These are phyloP conservation scores for Ascochyta viciae-villosae DNA, from an alignment of 2,329 filamentous ascomycete genomes.

Conservation along the genomic window DNA sequence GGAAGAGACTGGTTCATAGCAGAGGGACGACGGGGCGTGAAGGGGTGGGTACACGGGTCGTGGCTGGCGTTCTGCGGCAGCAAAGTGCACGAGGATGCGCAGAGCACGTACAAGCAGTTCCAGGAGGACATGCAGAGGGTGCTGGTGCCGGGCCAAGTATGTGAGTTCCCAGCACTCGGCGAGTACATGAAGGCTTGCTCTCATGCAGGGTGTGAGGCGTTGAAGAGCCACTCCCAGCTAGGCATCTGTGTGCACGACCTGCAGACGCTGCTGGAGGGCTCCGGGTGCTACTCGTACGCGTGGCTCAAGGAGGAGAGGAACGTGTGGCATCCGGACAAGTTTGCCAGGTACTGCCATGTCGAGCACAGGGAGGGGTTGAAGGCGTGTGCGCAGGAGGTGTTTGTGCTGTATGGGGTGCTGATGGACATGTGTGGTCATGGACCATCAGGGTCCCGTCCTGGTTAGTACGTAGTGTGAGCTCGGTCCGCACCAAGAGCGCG, in stretches of 20 bases:
- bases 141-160: constrained; percentile 24
- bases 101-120: constrained; percentile 28
- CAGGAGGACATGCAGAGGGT: constrained; percentile 23
- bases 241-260: constrained; percentile 43
- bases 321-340: constrained; percentile 45
- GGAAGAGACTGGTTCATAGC: constrained; percentile 36
- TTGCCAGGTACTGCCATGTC: constrained; percentile 34
- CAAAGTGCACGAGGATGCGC: constrained; percentile 18
- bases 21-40: constrained; percentile 12
- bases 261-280: constrained; percentile 33
- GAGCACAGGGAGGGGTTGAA: constrained; percentile 31
- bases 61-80: constrained; percentile 33
- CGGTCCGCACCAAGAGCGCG: constrained; percentile 16
- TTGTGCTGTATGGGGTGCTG: constrained; percentile 38
- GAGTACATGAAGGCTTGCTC: constrained; percentile 32
- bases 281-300: constrained; percentile 28
- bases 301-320: constrained; percentile 39
- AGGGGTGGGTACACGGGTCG: constrained; percentile 36
- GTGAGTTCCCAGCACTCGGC: constrained; percentile 28
- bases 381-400: constrained; percentile 35
- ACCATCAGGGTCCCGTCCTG: constrained; percentile 13
- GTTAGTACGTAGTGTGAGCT: constrained; percentile 30
- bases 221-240: constrained; percentile 25
- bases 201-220: constrained; percentile 23
- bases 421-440: constrained; percentile 25